Conservation (phyloP, 129 eudicot species). For the Chrysanthemum makinoi region DNA sequence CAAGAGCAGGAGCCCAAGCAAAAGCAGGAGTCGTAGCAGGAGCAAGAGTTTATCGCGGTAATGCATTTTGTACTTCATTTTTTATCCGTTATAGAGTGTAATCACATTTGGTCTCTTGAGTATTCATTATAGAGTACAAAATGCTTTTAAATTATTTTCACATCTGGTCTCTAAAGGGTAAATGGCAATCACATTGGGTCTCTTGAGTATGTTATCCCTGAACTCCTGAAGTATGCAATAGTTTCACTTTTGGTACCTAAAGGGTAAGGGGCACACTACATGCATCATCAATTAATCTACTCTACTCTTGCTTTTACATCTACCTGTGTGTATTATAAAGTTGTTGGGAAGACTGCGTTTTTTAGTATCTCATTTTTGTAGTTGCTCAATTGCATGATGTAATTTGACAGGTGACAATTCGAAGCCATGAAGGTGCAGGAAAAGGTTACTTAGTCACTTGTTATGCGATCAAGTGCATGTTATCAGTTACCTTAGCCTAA, state of each 20-base stretch:
- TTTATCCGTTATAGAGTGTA: neutral
- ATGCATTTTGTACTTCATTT: neutral
- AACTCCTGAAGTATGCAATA: no score
- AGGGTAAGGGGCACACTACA: no score
- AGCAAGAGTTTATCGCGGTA: conserved; percentile 81
- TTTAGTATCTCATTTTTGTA: neutral
- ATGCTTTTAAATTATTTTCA: no score
- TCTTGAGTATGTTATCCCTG: no score
- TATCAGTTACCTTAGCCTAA: conserved; percentile 10
- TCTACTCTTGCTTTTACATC: neutral
- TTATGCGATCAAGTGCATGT: neutral
- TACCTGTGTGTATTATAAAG: no score
- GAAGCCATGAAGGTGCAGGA: conserved; percentile 16
- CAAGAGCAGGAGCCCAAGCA: conserved; percentile 58
- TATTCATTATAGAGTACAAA: no score
- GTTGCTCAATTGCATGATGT: neutral
- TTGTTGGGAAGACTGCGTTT: no score
- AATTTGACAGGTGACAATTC: conserved; percentile 25
- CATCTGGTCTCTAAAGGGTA: no score
- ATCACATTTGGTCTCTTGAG: no score
- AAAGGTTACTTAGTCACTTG: conserved; percentile 17
- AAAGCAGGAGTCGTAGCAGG: conserved; percentile 57
- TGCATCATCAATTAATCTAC: no score
- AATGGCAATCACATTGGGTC: no score
- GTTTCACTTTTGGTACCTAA: no score